A percentile compares a stretch with the other conserved stretches of the same genome.
phyloP scores from a whole-genome alignment of 2,329 filamentous ascomycete species.

The Claviceps citrina region DNA sequence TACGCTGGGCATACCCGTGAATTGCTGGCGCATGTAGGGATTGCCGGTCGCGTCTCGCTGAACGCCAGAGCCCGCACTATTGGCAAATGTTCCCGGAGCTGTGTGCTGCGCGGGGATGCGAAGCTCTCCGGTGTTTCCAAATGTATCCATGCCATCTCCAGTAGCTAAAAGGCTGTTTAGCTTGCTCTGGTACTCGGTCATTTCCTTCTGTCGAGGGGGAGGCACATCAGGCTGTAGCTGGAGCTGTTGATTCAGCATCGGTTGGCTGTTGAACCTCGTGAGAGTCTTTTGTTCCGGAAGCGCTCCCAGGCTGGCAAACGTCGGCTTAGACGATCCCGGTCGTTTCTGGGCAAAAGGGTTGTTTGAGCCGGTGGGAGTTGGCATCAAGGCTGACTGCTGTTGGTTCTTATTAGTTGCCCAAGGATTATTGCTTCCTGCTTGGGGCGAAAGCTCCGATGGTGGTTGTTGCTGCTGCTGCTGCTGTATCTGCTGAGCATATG shows the following conservation, averaged over 20 bases:
- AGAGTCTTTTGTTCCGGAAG: slow-evolving; percentile 76
- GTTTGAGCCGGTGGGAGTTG: slow-evolving; percentile 86
- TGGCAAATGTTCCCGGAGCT: slow-evolving; percentile 88
- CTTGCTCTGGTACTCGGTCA: slow-evolving; percentile 51
- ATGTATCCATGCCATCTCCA: slow-evolving; percentile 92
- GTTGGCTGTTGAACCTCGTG: slow-evolving; percentile 37
- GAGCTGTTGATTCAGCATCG: slow-evolving; percentile 28
- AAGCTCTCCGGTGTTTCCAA: slow-evolving; percentile 89
- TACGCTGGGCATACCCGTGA: slow-evolving; percentile 56
- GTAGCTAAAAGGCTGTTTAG: slow-evolving; percentile 75
- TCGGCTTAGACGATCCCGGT: slow-evolving; percentile 36
- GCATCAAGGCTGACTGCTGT: slow-evolving; percentile 48
- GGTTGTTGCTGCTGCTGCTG: slow-evolving; percentile 19
- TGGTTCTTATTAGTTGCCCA: slow-evolving; percentile 56
- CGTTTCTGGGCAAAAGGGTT: slow-evolving; percentile 86
- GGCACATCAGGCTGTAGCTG: slow-evolving; percentile 19
- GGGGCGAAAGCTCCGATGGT: slow-evolving; percentile 43
- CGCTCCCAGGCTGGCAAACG: slow-evolving; percentile 55
- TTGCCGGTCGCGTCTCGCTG: slow-evolving; percentile 66
- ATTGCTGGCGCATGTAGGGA: slow-evolving; percentile 75
- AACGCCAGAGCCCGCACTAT: slow-evolving; percentile 75
- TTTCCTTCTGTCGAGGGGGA: slow-evolving; percentile 32
- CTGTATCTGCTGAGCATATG: slow-evolving; percentile 31
- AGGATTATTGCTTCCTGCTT: slow-evolving; percentile 83
- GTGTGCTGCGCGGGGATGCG: slow-evolving; percentile 95